phyloP scores from a whole-genome alignment of 2,329 filamentous ascomycete genomes.

The Arthroderma sp. region DNA sequence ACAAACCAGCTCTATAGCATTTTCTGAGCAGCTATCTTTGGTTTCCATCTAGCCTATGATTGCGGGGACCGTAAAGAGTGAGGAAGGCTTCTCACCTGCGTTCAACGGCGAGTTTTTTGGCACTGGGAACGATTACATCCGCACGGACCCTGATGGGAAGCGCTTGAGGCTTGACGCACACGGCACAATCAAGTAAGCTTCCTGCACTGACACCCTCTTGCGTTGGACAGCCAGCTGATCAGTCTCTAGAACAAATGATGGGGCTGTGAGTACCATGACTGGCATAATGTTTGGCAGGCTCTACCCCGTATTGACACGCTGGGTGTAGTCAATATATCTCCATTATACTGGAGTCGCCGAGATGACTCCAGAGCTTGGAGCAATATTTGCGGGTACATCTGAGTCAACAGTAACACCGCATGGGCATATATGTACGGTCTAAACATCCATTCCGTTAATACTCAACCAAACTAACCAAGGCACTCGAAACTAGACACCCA shows the following conservation, averaged over 20 bases:
- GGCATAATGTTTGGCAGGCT: neutral
- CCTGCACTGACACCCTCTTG: neutral
- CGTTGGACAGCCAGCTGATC: neutral
- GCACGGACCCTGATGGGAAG: conserved; percentile 26
- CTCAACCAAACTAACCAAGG: neutral
- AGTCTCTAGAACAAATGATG: conserved; percentile 19
- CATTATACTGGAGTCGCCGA: conserved; percentile 30
- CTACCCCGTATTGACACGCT: conserved; percentile 11
- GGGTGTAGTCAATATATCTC: conserved; percentile 20
- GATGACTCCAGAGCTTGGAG: conserved; percentile 20
- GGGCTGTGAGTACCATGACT: conserved; percentile 15
- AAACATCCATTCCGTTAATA: conserved; percentile 21
- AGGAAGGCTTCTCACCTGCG: conserved; percentile 22
- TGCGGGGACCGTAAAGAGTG: conserved; percentile 24
- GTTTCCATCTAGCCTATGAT: conserved; percentile 22
- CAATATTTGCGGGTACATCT: conserved; percentile 21
- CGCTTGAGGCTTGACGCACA: conserved; percentile 30
- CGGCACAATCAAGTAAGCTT: conserved; percentile 25
- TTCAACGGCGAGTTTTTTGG: conserved; percentile 27
- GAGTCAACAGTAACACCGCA: conserved; percentile 25
- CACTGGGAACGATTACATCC: conserved; percentile 31
- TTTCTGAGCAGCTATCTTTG: neutral
- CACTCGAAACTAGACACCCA: conserved; percentile 19
- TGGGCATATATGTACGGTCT: conserved; percentile 28
- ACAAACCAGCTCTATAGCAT: neutral